A percentile compares a stretch with the other conserved stretches of the same genome.
Evolutionary conservation across 2,329 filamentous ascomycete species (phyloP).

Genomic region (Microsporum audouinii): DNA sequence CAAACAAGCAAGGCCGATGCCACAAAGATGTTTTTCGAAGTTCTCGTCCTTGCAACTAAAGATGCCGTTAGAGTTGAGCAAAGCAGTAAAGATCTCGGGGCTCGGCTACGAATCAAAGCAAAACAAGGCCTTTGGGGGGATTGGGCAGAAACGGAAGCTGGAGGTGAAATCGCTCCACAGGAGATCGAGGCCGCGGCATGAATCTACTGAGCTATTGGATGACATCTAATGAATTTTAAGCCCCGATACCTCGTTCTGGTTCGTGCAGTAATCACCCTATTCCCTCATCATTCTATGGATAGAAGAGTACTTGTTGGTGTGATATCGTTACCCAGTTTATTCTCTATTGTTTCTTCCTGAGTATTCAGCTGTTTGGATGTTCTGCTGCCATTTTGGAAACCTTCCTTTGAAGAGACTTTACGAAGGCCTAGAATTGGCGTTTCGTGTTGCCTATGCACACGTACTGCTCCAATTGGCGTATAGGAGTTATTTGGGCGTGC

Average conservation of each 20-base stretch:
- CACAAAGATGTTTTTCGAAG: constrained; percentile 99
- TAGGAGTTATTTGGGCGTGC: background rate
- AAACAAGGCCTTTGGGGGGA: constrained; percentile 95
- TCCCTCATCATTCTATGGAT: background rate
- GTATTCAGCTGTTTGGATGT: background rate
- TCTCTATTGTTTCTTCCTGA: background rate
- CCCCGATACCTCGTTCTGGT: background rate
- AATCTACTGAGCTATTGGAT: background rate
- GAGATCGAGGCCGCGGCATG: constrained; percentile 11
- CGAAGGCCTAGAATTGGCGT: background rate
- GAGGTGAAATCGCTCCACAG: constrained; percentile 35
- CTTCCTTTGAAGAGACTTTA: background rate
- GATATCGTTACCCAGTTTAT: background rate
- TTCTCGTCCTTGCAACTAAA: constrained; percentile 89
- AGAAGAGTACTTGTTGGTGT: background rate
- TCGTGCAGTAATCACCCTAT: background rate
- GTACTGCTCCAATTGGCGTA: background rate
- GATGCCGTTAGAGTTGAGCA: constrained; percentile 97
- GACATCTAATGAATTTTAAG: background rate
- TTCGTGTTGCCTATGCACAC: background rate
- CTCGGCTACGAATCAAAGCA: constrained; percentile 68
- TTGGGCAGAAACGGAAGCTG: constrained; percentile 67
- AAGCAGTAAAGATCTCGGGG: constrained; percentile 57
- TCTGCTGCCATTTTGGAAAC: background rate
- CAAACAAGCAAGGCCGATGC: constrained; percentile 77